These are phyloP conservation scores for Botryosphaeria dothidea DNA, from an alignment of 2,329 filamentous ascomycete genomes.

Conservation along the genomic window DNA sequence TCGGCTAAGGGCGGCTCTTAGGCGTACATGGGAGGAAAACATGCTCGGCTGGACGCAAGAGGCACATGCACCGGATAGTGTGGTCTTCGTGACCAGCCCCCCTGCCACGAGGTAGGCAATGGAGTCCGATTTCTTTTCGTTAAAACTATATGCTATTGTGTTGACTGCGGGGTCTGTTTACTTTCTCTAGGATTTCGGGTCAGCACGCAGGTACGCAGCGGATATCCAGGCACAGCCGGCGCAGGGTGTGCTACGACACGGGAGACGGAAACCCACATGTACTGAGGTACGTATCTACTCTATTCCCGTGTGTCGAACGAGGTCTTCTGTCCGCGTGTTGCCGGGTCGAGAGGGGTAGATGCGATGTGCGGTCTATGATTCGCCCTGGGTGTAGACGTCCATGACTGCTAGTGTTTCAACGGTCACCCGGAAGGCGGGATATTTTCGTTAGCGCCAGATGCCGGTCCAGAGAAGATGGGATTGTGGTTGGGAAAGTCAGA, in stretches of 20 bases:
- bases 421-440: not conserved
- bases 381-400: not conserved
- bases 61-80: not conserved
- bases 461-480: not conserved
- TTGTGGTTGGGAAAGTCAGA: not conserved
- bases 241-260: not conserved
- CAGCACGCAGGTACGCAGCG: not conserved
- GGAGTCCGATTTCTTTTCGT: conserved; percentile 4
- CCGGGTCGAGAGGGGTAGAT: not conserved
- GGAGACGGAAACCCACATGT: not conserved
- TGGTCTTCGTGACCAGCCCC: not conserved
- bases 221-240: not conserved
- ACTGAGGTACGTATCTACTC: not conserved
- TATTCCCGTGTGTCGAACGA: not conserved
- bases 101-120: not conserved
- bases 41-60: conserved; percentile 6
- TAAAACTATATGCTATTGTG: not conserved
- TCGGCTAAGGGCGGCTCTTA: conserved; percentile 4
- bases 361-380: not conserved
- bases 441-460: not conserved
- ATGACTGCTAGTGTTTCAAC: conserved; percentile 2
- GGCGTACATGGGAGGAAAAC: conserved; percentile 1
- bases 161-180: not conserved
- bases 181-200: not conserved
- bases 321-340: not conserved